phyloP scores from a whole-genome alignment of 2,329 filamentous ascomycete genomes.

The Penicillium expansum region DNA sequence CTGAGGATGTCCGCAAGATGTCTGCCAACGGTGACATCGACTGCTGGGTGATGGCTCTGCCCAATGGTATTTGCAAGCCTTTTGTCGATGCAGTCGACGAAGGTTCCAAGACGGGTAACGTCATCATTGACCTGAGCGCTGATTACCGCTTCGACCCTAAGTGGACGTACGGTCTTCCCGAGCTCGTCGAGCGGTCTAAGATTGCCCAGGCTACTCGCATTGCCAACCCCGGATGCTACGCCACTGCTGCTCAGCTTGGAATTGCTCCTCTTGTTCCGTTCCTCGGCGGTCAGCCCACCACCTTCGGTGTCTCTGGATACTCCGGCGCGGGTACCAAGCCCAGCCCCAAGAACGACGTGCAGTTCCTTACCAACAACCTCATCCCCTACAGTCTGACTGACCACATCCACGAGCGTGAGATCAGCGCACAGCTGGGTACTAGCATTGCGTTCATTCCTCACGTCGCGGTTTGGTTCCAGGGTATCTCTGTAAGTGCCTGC shows the following conservation, averaged over 20 bases:
- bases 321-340: constrained; percentile 94
- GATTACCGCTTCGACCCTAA: constrained; percentile 85
- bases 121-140: constrained; percentile 92
- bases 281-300: constrained; percentile 72
- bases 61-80: constrained; percentile 91
- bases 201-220: constrained; percentile 80
- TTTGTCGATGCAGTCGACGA: constrained; percentile 85
- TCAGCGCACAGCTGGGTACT: constrained; percentile 71
- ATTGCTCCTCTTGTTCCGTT: constrained; percentile 78
- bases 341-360: constrained; percentile 86
- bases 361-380: constrained; percentile 78
- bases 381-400: constrained; percentile 89
- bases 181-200: constrained; percentile 72
- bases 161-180: constrained; percentile 90
- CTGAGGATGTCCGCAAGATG: constrained; percentile 83
- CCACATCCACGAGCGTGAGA: constrained; percentile 93
- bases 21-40: constrained; percentile 82
- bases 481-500: constrained; percentile 63
- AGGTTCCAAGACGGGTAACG: constrained; percentile 63
- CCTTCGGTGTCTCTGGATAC: constrained; percentile 92
- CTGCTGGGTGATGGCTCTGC: constrained; percentile 96
- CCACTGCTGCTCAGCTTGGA: constrained; percentile 85
- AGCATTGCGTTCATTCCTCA: constrained; percentile 86
- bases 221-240: constrained; percentile 91
- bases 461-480: constrained; percentile 95